A percentile compares a stretch with the other conserved stretches of the same genome.
Conservation (phyloP, 2,329 filamentous ascomycete species). For the Paracorniculantispora psalliotae region DNA sequence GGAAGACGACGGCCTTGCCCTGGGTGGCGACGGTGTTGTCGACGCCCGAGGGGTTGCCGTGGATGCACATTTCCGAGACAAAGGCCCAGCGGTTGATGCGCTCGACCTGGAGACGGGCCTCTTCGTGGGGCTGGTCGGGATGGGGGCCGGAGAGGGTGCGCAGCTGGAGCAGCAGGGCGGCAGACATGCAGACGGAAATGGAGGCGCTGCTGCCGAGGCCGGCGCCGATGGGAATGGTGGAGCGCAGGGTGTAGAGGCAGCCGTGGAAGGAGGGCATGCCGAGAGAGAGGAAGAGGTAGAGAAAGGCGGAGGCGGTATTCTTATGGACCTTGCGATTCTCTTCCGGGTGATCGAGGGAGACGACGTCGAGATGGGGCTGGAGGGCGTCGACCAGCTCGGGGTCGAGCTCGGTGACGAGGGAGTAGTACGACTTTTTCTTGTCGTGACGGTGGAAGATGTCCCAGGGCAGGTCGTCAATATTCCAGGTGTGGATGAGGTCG, state of each 20-base stretch:
- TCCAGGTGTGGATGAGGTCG: constrained; percentile 83
- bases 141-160: constrained; percentile 86
- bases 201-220: constrained; percentile 93
- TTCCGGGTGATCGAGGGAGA: constrained; percentile 63
- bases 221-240: constrained; percentile 87
- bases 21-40: constrained; percentile 95
- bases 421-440: constrained; percentile 95
- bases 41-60: constrained; percentile 92
- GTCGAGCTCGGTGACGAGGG: constrained; percentile 79
- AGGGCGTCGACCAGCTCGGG: constrained; percentile 75
- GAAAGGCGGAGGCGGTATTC: constrained; percentile 75
- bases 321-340: constrained; percentile 79
- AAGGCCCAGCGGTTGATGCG: constrained; percentile 98
- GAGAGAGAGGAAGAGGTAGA: constrained; percentile 89
- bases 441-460: constrained; percentile 67
- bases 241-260: constrained; percentile 85
- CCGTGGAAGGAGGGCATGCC: constrained; percentile 73
- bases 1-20: constrained; percentile 90
- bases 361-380: constrained; percentile 67
- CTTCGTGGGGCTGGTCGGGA: constrained; percentile 80
- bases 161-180: constrained; percentile 81
- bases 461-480: constrained; percentile 91
- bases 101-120: constrained; percentile 86
- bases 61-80: constrained; percentile 94
- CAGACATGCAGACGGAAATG: constrained; percentile 81